phyloP scores from a whole-genome alignment of 768 basidiomycete species.

The Boletus eberwhitei region DNA sequence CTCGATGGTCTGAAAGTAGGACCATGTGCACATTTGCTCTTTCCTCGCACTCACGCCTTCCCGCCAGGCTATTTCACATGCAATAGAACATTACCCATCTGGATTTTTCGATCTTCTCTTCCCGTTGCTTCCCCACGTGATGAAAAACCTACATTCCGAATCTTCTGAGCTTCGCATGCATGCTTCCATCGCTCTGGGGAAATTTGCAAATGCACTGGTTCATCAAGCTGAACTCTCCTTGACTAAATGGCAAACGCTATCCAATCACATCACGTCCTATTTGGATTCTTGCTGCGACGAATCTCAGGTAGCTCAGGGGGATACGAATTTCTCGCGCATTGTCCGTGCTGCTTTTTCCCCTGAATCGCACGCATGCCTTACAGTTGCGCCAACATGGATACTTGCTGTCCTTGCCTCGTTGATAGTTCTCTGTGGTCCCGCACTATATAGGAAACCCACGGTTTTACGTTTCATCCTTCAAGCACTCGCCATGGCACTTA shows the following conservation, averaged over 20 bases:
- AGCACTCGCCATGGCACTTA: constrained; percentile 31
- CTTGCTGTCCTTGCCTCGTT: constrained; percentile 43
- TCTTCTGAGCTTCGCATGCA: constrained; percentile 19
- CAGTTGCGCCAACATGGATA: constrained; percentile 42
- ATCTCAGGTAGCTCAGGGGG: background rate
- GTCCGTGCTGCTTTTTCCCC: constrained; percentile 29
- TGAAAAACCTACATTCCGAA: constrained; percentile 12
- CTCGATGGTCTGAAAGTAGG: constrained; percentile 32
- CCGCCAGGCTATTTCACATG: constrained; percentile 25
- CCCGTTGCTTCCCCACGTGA: constrained; percentile 22
- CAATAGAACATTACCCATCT: constrained; percentile 16
- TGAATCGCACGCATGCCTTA: constrained; percentile 15
- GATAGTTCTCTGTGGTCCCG: constrained; percentile 43
- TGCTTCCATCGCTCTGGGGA: constrained; percentile 22
- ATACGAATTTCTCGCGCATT: constrained; percentile 23
- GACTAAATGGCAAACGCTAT: constrained; percentile 24
- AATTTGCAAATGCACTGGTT: constrained; percentile 28
- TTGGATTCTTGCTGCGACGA: constrained; percentile 17
- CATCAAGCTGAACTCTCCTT: constrained; percentile 32
- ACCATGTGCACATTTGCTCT: background rate
- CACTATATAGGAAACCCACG: constrained; percentile 40
- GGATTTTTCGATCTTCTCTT: constrained; percentile 16
- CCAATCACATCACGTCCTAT: constrained; percentile 27
- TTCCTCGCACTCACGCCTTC: constrained; percentile 4
- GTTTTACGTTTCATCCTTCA: constrained; percentile 39